These are phyloP conservation scores for Trametes pubescens DNA, from an alignment of 1,284 basidiomycete genomes.

Conservation along the genomic window DNA sequence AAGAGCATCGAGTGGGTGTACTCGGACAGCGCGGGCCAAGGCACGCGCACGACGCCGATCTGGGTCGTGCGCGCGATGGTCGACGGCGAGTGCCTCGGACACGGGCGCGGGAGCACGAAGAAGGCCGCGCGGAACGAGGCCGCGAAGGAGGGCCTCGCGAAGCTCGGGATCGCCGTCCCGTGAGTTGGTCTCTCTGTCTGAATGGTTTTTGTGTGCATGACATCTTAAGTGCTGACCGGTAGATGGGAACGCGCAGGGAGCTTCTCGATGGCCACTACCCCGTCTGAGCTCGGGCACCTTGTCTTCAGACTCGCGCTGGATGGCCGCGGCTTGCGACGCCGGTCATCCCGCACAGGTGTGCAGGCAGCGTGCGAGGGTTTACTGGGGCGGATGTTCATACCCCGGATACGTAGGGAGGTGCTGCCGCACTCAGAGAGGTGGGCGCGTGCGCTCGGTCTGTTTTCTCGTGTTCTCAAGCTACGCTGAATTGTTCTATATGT, in stretches of 20 bases:
- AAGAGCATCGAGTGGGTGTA: conserved; percentile 74
- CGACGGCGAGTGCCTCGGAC: conserved; percentile 62
- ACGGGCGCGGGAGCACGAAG: conserved; percentile 74
- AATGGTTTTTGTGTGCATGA: background rate
- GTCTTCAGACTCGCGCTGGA: conserved; percentile 46
- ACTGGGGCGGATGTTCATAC: conserved; percentile 26
- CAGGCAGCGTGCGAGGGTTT: conserved; percentile 40
- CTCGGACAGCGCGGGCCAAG: conserved; percentile 52
- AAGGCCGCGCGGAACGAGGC: conserved; percentile 74
- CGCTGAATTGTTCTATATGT: conserved; percentile 12
- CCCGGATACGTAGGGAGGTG: conserved; percentile 18
- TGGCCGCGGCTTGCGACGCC: conserved; percentile 36
- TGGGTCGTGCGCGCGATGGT: conserved; percentile 73
- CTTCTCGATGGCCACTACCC: conserved; percentile 26
- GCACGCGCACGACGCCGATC: conserved; percentile 69
- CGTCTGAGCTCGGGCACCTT: conserved; percentile 36
- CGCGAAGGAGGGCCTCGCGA: conserved; percentile 46
- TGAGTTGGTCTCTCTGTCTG: conserved; percentile 29
- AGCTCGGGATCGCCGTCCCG: conserved; percentile 43
- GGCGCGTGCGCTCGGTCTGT: conserved; percentile 11
- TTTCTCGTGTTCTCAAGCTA: conserved; percentile 14
- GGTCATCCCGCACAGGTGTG: conserved; percentile 46
- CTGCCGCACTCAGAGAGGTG: conserved; percentile 4
- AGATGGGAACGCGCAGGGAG: conserved; percentile 28
- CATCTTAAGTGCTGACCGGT: conserved; percentile 12